phyloP scores from a whole-genome alignment of 148 eudicot genomes.

The Camellia lanceoleosa region DNA sequence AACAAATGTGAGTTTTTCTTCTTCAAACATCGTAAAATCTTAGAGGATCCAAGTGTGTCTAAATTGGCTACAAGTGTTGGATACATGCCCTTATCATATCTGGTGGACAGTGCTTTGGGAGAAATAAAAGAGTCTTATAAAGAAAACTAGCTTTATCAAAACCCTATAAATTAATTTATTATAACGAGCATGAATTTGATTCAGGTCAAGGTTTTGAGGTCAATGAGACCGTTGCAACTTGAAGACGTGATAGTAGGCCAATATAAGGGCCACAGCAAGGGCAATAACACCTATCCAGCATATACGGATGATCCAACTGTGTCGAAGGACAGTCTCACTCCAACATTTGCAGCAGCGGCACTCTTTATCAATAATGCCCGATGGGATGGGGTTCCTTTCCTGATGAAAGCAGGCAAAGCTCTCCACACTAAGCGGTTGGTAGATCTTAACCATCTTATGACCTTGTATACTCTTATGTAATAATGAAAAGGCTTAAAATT shows the following conservation, averaged over 20 bases:
- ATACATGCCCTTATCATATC: too few relatives aligned
- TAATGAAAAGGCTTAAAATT: background rate
- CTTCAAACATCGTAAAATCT: too few relatives aligned
- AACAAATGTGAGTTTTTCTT: too few relatives aligned
- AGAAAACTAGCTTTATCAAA: background rate
- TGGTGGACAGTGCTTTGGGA: too few relatives aligned
- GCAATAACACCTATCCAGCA: slow-evolving; percentile 50
- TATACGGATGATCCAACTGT: slow-evolving; percentile 79
- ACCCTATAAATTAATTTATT: background rate
- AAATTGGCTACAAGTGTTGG: too few relatives aligned
- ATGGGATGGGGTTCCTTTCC: slow-evolving; percentile 97
- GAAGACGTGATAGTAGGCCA: slow-evolving; percentile 72
- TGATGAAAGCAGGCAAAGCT: slow-evolving; percentile 91
- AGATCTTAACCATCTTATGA: background rate
- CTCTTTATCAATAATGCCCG: slow-evolving; percentile 80
- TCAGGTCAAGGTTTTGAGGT: slow-evolving; percentile 85
- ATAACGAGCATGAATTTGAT: slow-evolving; percentile 5
- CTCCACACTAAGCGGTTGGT: slow-evolving; percentile 57
- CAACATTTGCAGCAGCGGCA: slow-evolving; percentile 89
- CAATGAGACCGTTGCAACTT: slow-evolving; percentile 65
- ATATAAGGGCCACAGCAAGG: slow-evolving; percentile 72
- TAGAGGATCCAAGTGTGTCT: too few relatives aligned
- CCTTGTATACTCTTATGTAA: background rate
- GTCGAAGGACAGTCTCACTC: slow-evolving; percentile 59
- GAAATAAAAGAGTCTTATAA: background rate